Percentiles rank a stretch among this genome's conserved stretches.
phyloP scores from a whole-genome alignment of 345 rosid genomes.

The Eucalyptus virginea region DNA sequence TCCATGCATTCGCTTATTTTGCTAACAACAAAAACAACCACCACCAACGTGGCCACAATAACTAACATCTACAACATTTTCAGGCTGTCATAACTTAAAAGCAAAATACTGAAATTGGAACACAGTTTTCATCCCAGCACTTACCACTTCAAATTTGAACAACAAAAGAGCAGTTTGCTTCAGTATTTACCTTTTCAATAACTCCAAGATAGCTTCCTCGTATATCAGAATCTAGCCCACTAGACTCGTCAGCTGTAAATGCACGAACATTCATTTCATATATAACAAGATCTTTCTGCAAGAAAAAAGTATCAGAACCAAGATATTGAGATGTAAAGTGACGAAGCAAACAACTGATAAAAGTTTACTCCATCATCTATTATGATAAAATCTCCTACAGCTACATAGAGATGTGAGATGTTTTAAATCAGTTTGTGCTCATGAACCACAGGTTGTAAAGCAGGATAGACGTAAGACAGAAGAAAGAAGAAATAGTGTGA shows the following conservation, averaged over 20 bases:
- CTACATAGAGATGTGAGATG: neutral
- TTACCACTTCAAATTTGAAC: neutral
- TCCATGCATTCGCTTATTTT: neutral
- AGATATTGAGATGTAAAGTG: neutral
- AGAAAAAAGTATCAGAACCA: neutral
- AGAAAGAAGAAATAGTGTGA: neutral
- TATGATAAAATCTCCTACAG: neutral
- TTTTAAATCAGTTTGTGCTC: neutral
- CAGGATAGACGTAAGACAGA: neutral
- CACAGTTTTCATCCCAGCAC: neutral
- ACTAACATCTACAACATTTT: neutral
- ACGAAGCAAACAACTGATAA: neutral
- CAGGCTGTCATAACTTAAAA: neutral
- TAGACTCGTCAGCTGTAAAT: slow-evolving; percentile 83
- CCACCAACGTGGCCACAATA: neutral
- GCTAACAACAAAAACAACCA: neutral
- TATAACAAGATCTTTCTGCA: slow-evolving; percentile 86
- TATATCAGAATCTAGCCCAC: slow-evolving; percentile 51
- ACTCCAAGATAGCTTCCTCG: slow-evolving; percentile 82
- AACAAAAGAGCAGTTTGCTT: neutral
- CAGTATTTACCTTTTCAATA: slow-evolving; percentile 58
- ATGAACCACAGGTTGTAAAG: neutral
- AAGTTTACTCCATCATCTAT: neutral
- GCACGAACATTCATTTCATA: slow-evolving; percentile 98
- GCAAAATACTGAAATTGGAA: neutral